Evolutionary conservation across 352 stramenopile species (phyloP).

Genomic region (Globisporangium nagaii): DNA sequence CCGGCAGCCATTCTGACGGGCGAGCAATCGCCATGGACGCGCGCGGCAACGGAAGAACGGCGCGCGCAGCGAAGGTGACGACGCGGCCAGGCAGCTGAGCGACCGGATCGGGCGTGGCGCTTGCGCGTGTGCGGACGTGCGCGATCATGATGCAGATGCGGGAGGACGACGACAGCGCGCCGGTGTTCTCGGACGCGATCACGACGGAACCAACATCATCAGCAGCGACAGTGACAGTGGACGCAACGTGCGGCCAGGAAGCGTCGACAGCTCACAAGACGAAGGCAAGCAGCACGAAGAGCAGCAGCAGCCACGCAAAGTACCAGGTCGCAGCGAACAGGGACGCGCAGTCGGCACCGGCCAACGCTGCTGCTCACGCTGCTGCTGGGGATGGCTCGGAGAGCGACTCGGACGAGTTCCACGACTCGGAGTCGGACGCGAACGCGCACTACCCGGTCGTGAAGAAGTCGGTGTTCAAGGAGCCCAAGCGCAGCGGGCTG

Average conservation of each 20-base stretch:
- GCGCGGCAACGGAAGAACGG: too few relatives aligned
- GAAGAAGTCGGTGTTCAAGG: conserved; percentile 69
- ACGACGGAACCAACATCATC: neutral
- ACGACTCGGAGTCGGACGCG: conserved; percentile 15
- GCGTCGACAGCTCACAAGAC: too few relatives aligned
- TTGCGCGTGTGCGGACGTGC: too few relatives aligned
- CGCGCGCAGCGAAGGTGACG: too few relatives aligned
- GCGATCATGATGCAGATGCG: conserved; percentile 11
- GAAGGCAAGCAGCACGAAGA: neutral
- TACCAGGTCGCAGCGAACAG: neutral
- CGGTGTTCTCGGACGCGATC: neutral
- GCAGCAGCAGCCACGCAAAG: neutral
- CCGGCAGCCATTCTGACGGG: too few relatives aligned
- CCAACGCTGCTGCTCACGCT: neutral
- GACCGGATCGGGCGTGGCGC: too few relatives aligned
- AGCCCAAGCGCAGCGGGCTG: conserved; percentile 19
- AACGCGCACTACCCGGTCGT: conserved; percentile 30
- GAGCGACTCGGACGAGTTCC: conserved; percentile 15
- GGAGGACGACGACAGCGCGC: neutral
- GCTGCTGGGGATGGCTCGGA: neutral
- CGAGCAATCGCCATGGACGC: too few relatives aligned
- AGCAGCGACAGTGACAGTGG: neutral
- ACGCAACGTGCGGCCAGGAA: neutral
- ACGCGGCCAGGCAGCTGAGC: too few relatives aligned
- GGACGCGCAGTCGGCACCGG: neutral